phyloP scores from a whole-genome alignment of 2,329 filamentous ascomycete genomes.

The Claviceps sp. region DNA sequence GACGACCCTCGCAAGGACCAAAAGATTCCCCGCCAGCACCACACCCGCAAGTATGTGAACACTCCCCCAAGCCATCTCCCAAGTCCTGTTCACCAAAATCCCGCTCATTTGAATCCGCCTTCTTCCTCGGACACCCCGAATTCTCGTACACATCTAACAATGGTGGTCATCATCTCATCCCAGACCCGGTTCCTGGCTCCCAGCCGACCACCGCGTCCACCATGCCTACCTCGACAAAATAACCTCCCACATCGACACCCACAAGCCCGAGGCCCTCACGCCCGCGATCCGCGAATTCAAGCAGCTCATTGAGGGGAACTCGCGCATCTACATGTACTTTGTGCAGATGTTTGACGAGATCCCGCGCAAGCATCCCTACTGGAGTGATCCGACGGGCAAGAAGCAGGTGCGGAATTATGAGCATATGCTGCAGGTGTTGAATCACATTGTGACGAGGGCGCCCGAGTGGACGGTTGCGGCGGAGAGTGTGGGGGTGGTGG shows the following conservation, averaged over 20 bases:
- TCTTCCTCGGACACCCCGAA: not conserved
- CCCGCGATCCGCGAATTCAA: conserved; percentile 53
- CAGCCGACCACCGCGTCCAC: conserved; percentile 47
- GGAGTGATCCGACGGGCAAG: conserved; percentile 45
- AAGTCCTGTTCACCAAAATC: not conserved
- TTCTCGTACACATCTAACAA: not conserved
- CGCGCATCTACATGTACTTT: conserved; percentile 54
- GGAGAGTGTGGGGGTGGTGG: conserved; percentile 36
- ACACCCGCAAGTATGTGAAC: conserved; percentile 30
- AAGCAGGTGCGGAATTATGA: conserved; percentile 51
- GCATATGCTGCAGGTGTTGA: conserved; percentile 54
- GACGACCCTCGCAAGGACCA: conserved; percentile 19
- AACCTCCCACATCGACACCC: conserved; percentile 39
- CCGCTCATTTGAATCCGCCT: not conserved
- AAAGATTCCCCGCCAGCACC: conserved; percentile 35
- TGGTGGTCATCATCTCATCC: not conserved
- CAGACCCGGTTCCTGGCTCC: conserved; percentile 48
- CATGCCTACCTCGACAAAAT: conserved; percentile 47
- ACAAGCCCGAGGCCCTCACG: conserved; percentile 34
- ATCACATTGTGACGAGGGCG: conserved; percentile 40
- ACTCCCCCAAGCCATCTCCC: not conserved
- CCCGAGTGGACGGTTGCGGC: conserved; percentile 41
- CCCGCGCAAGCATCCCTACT: conserved; percentile 45
- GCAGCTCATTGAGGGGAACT: conserved; percentile 48
- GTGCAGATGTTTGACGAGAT: conserved; percentile 56